Evolutionary conservation across 2,329 filamentous ascomycete genomes (phyloP).

Genomic region (Exophiala alcalophila): DNA sequence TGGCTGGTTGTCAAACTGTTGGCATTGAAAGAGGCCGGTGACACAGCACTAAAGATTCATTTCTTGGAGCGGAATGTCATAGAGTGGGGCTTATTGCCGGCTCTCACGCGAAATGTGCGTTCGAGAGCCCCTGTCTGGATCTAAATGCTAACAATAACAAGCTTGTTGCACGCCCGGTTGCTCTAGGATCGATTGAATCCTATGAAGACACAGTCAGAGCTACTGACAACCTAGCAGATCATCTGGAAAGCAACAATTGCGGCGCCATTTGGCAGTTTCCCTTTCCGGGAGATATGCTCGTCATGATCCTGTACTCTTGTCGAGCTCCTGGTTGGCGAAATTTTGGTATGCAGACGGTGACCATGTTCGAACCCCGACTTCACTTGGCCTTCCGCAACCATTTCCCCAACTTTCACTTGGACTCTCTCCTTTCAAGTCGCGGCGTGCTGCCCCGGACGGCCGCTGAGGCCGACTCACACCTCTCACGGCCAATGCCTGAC

Average conservation of each 20-base stretch:
- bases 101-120: slow-evolving; percentile 10
- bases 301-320: slow-evolving; percentile 25
- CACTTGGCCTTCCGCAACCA: slow-evolving; percentile 19
- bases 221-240: slow-evolving; percentile 12
- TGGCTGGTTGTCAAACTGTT: slow-evolving; percentile 21
- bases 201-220: slow-evolving; percentile 18
- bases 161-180: too few relatives aligned
- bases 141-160: slow-evolving; percentile 7
- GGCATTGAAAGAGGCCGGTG: slow-evolving; percentile 6
- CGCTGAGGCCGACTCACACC: too few relatives aligned
- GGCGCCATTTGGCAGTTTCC: slow-evolving; percentile 28
- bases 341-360: background rate
- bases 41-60: slow-evolving; percentile 10
- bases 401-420: background rate
- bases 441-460: background rate
- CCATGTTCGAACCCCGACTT: slow-evolving; percentile 7
- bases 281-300: slow-evolving; percentile 7
- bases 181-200: slow-evolving; percentile 14
- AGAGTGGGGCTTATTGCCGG: slow-evolving; percentile 4
- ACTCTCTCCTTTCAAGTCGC: background rate
- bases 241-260: slow-evolving; percentile 19
- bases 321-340: slow-evolving; percentile 14
- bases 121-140: background rate
- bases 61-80: slow-evolving; percentile 17
- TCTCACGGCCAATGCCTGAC: too few relatives aligned